Percentiles rank a stretch among this genome's conserved stretches.
These are phyloP conservation scores for Linum trigynum DNA, from an alignment of 345 rosid species.

Conservation along the genomic window DNA sequence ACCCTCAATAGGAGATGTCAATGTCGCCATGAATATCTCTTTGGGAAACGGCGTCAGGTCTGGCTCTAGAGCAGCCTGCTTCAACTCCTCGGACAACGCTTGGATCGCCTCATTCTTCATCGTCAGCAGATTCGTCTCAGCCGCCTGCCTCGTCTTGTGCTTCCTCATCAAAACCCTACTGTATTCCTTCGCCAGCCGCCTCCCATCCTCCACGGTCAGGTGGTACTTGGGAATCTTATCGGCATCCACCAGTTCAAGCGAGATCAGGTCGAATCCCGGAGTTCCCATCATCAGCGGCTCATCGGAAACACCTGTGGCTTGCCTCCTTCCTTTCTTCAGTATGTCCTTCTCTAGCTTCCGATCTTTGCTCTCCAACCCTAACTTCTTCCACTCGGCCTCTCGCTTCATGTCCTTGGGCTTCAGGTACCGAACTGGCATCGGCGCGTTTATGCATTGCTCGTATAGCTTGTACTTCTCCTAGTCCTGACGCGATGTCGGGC, in stretches of 20 bases:
- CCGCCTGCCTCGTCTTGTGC: conserved; percentile 69
- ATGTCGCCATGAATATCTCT: conserved; percentile 67
- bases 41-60: conserved; percentile 71
- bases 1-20: conserved; percentile 96
- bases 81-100: conserved; percentile 65
- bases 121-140: conserved; percentile 40
- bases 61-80: conserved; percentile 62
- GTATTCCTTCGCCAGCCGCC: conserved; percentile 71
- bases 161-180: conserved; percentile 74
- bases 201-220: conserved; percentile 82
- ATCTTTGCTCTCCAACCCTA: conserved; percentile 65
- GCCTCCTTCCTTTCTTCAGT: conserved; percentile 43
- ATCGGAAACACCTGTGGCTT: conserved; percentile 40
- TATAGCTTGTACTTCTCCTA: conserved; percentile 41
- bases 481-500: conserved; percentile 21
- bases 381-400: conserved; percentile 62
- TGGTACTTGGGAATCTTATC: conserved; percentile 76
- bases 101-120: conserved; percentile 29
- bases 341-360: conserved; percentile 58
- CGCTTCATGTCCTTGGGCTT: conserved; percentile 48
- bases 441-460: conserved; percentile 66
- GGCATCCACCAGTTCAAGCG: conserved; percentile 63
- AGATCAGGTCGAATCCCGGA: conserved; percentile 57
- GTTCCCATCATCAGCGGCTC: conserved; percentile 65
- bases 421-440: conserved; percentile 63